phyloP scores from a whole-genome alignment of 1,284 basidiomycete species.

The Austroboletus niveus region DNA sequence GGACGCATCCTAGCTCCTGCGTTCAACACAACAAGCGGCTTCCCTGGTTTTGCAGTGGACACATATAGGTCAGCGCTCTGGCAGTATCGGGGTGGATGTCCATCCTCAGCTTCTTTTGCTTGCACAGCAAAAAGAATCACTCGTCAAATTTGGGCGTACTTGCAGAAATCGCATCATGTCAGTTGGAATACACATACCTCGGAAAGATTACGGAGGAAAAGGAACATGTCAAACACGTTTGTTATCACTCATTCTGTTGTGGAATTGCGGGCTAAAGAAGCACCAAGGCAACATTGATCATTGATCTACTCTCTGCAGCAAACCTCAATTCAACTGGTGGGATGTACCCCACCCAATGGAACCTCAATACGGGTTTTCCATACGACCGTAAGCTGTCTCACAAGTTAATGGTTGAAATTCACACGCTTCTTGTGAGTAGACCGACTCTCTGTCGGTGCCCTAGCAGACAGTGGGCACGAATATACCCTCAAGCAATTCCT shows the following conservation, averaged over 20 bases:
- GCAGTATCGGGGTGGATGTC: not conserved
- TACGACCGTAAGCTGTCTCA: slow-evolving; percentile 35
- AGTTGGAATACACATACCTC: slow-evolving; percentile 59
- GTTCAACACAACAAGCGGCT: slow-evolving; percentile 48
- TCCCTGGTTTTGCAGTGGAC: slow-evolving; percentile 50
- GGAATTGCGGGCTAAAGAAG: not conserved
- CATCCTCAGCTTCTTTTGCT: not conserved
- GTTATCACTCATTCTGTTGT: slow-evolving; percentile 12
- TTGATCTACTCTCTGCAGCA: slow-evolving; percentile 45
- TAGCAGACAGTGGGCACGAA: slow-evolving; percentile 71
- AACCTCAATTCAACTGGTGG: slow-evolving; percentile 45
- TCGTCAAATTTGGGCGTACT: slow-evolving; percentile 34
- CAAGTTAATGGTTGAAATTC: not conserved
- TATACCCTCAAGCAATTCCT: slow-evolving; percentile 74
- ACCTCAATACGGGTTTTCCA: slow-evolving; percentile 40
- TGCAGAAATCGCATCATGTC: slow-evolving; percentile 55
- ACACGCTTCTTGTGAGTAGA: slow-evolving; percentile 25
- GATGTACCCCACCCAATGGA: slow-evolving; percentile 57
- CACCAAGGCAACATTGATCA: slow-evolving; percentile 32
- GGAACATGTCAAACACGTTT: slow-evolving; percentile 45
- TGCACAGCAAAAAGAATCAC: not conserved
- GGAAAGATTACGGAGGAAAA: slow-evolving; percentile 54
- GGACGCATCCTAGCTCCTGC: slow-evolving; percentile 49
- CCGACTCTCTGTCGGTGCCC: slow-evolving; percentile 56
- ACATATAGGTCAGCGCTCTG: slow-evolving; percentile 39